Percentiles rank a stretch among this genome's conserved stretches.
These are phyloP conservation scores for Candida labiduridarum DNA, from an alignment of 1,139 yeast genomes.

Conservation along the genomic window DNA sequence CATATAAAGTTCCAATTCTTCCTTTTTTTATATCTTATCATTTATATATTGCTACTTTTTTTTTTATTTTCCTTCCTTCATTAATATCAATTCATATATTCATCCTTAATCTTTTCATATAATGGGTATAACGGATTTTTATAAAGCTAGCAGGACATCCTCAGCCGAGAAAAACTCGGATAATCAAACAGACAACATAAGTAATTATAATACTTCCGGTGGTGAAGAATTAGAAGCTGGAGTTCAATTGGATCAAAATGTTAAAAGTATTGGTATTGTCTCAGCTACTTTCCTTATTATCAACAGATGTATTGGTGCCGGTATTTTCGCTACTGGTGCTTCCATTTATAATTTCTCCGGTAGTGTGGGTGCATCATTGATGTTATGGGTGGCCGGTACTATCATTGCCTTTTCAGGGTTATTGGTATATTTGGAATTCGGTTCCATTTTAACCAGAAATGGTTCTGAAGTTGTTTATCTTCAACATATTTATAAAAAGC, in stretches of 20 bases:
- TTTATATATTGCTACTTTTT: background rate
- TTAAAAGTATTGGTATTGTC: conserved; percentile 61
- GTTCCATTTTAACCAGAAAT: conserved; percentile 79
- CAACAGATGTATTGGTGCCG: conserved; percentile 86
- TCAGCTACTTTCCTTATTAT: conserved; percentile 72
- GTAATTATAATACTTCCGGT: conserved; percentile 16
- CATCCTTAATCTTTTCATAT: background rate
- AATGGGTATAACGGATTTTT: conserved; percentile 12
- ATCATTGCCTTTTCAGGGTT: conserved; percentile 74
- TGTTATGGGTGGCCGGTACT: conserved; percentile 80
- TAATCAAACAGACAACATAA: conserved; percentile 18
- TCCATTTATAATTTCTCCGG: conserved; percentile 70
- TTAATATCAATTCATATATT: background rate
- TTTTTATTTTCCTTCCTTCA: background rate
- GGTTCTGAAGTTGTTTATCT: conserved; percentile 89
- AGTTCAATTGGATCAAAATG: conserved; percentile 52
- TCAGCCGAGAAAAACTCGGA: conserved; percentile 6
- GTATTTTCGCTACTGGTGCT: conserved; percentile 85
- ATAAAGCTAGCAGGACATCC: conserved; percentile 2
- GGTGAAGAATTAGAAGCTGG: conserved; percentile 31
- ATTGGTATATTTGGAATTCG: conserved; percentile 80
- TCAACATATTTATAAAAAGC: conserved; percentile 70
- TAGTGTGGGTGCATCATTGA: conserved; percentile 71
- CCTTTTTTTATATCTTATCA: too few species aligned
- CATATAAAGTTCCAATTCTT: too few species aligned